phyloP scores from a whole-genome alignment of 148 eudicot genomes.

The Arctostaphylos glauca region DNA sequence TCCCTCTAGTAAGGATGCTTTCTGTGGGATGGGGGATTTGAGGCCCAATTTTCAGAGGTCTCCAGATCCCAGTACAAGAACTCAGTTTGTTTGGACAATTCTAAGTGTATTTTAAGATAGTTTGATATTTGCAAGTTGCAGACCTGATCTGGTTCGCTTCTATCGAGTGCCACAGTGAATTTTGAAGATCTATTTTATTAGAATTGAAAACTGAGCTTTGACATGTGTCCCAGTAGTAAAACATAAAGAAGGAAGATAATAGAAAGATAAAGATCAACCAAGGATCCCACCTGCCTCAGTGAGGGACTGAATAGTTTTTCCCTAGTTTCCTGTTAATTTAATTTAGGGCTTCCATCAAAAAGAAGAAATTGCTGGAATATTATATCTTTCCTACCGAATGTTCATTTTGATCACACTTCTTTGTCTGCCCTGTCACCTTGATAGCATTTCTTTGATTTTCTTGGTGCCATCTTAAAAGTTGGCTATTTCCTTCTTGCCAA shows the following conservation, averaged over 20 bases:
- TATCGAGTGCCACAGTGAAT: not conserved
- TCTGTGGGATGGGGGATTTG: conserved; percentile 7
- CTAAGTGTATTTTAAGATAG: not conserved
- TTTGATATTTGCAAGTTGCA: not conserved
- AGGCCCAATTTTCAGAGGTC: not conserved
- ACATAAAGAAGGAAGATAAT: not conserved
- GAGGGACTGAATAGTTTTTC: not conserved
- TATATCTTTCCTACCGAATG: no score
- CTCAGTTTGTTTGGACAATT: not conserved
- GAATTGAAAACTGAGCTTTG: not conserved
- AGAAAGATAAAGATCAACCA: not conserved
- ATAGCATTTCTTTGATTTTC: not conserved
- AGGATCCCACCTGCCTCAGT: not conserved
- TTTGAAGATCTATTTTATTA: not conserved
- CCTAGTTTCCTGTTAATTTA: not conserved
- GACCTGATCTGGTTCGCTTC: not conserved
- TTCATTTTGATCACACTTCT: not conserved
- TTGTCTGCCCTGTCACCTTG: not conserved
- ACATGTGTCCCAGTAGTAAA: not conserved
- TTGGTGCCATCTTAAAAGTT: not conserved
- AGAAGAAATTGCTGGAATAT: not conserved
- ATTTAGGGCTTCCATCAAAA: not conserved
- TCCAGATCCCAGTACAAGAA: not conserved
- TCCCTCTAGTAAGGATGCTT: not conserved
- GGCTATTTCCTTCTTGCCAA: not conserved